These are phyloP conservation scores for Aphanomyces euteiches DNA, from an alignment of 352 stramenopile species.

Conservation along the genomic window DNA sequence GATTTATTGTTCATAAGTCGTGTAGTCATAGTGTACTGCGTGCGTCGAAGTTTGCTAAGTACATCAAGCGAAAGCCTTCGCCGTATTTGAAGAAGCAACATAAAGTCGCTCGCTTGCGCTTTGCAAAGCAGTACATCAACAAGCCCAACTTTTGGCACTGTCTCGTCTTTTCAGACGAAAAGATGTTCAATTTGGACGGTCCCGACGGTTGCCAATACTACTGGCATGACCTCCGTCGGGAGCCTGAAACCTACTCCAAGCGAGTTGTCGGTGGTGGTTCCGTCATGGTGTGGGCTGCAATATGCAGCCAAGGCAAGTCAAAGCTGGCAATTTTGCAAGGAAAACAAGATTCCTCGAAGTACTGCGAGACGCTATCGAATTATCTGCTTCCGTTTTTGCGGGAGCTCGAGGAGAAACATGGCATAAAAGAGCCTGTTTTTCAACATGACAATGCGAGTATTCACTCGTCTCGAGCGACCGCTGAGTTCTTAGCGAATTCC, in stretches of 20 bases:
- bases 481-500: too few species aligned
- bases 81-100: background rate
- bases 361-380: too few species aligned
- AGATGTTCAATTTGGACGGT: background rate
- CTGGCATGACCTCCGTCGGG: background rate
- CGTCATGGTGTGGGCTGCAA: slow-evolving; percentile 4
- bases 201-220: background rate
- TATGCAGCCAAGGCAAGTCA: background rate
- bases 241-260: background rate
- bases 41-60: background rate
- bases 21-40: background rate
- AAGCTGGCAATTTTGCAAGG: background rate
- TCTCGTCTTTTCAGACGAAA: background rate
- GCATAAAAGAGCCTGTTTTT: too few species aligned
- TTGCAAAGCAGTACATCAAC: background rate
- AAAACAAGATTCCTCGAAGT: slow-evolving; percentile 1
- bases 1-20: background rate
- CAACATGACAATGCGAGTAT: too few species aligned
- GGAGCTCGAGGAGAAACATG: too few species aligned
- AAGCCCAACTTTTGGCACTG: background rate
- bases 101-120: background rate
- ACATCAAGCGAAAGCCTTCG: background rate
- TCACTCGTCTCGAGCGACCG: too few species aligned
- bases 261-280: background rate
- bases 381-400: too few species aligned